Evolutionary conservation across 2,329 filamentous ascomycete species (phyloP), one percentile per base, ranked within the genome.

Genomic region (Monilinia aucupariae): DNA sequence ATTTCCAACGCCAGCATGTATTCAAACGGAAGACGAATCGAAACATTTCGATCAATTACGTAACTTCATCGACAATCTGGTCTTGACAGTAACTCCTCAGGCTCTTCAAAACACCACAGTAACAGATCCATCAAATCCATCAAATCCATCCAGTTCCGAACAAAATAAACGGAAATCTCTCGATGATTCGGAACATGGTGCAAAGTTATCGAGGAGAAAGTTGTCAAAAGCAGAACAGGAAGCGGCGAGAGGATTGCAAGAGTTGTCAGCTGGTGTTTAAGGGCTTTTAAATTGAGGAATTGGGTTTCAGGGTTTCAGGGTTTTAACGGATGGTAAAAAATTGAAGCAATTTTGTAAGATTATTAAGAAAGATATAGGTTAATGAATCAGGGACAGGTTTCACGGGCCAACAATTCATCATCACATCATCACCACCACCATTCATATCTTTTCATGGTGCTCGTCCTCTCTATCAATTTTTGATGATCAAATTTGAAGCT

Each of bases 41-140:
- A 62, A 58, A 50, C 60, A 50, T 50, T 62, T 62, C 34, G 60
- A 62, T 58, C 60, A 62, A 50, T 58, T 62, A 58, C 60, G 60
- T 48, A 62, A 62, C 45, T 62, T 62, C 45, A 62, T 62, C 45
- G 60, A 62, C 20, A 58, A 62, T 30, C 51, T 62, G n/a, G 60
- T 62, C 32, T 58, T 62, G 9, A 58, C 60, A 2, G 60, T 62
- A 25, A 58, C 60, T 49, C 45, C 60, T 43, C 52, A 52, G 25
- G 48, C 59, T 34, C 34, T 39, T 45, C 37, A 48, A 30, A 15
- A 32, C 22, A 27, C 47, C 20, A 30, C 43, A 2, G n/a, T 27
- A 47, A 49, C 43, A 43, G 32, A 30, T 45, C 3, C 39, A 20
- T 22, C 41, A 22, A 48, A n/a, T 30, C 34, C 34, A 20, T 22